These are phyloP conservation scores for Botryobasidium botryosum DNA, from an alignment of 768 basidiomycete species.

Conservation along the genomic window DNA sequence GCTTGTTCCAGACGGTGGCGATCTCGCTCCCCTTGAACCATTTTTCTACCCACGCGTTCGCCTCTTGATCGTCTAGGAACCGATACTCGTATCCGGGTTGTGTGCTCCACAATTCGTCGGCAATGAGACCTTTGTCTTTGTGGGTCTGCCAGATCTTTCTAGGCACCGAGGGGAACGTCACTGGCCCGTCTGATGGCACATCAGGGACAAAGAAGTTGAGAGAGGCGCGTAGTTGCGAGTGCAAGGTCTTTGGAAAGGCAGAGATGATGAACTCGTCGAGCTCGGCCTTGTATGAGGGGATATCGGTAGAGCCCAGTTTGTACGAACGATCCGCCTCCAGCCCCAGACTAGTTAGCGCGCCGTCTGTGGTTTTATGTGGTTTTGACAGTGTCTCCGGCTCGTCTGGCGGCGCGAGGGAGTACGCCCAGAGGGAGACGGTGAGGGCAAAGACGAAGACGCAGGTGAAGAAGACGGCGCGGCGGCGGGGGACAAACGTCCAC, in stretches of 20 bases:
- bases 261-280: conserved; percentile 1
- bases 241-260: neutral
- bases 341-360: neutral
- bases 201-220: neutral
- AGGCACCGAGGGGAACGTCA: neutral
- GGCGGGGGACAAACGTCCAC: too few species aligned
- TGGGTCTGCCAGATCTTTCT: neutral
- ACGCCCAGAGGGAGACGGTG: too few species aligned
- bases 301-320: neutral
- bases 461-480: too few species aligned
- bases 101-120: neutral
- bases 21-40: conserved; percentile 1
- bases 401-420: too few species aligned
- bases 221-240: neutral
- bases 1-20: conserved; percentile 2
- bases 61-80: conserved; percentile 3
- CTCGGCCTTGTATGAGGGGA: neutral
- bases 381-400: too few species aligned
- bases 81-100: conserved; percentile 1
- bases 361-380: neutral
- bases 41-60: conserved; percentile 3
- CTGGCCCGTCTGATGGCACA: neutral
- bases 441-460: too few species aligned
- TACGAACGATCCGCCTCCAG: conserved; percentile 5
- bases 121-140: neutral